phyloP scores from a whole-genome alignment of 2,329 filamentous ascomycete genomes.

The Fusarium sacchari region DNA sequence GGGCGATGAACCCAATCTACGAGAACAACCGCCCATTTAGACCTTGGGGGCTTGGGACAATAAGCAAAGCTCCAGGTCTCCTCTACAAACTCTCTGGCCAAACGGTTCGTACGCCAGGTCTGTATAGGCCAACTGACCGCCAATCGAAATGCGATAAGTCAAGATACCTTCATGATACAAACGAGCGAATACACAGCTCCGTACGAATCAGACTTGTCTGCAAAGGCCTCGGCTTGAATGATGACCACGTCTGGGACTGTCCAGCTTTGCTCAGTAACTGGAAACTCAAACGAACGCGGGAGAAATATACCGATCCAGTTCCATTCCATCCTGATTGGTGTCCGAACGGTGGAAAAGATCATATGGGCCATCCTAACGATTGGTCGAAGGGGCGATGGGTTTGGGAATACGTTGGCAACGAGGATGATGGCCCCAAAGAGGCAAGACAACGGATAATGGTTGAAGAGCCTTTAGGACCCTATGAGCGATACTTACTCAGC shows the following conservation, averaged over 20 bases:
- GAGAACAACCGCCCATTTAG: constrained; percentile 58
- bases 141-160: constrained; percentile 49
- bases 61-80: constrained; percentile 51
- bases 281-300: constrained; percentile 52
- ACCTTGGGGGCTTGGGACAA: constrained; percentile 60
- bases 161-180: constrained; percentile 60
- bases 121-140: constrained; percentile 58
- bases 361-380: constrained; percentile 37
- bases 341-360: constrained; percentile 38
- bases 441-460: constrained; percentile 57
- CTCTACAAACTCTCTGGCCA: constrained; percentile 58
- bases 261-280: constrained; percentile 56
- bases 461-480: constrained; percentile 64
- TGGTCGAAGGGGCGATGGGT: constrained; percentile 56
- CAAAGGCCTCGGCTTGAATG: constrained; percentile 60
- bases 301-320: constrained; percentile 50
- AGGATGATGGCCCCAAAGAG: constrained; percentile 51
- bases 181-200: constrained; percentile 65
- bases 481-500: constrained; percentile 60
- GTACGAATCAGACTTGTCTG: constrained; percentile 64
- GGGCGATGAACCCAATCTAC: constrained; percentile 62
- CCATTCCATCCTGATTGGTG: constrained; percentile 48
- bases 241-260: constrained; percentile 58
- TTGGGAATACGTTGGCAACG: constrained; percentile 63
- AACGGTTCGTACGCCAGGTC: constrained; percentile 57